A percentile compares a stretch with the other conserved stretches of the same genome.
phyloP scores from a whole-genome alignment of 441 rosid species.

The Populus hybrid region DNA sequence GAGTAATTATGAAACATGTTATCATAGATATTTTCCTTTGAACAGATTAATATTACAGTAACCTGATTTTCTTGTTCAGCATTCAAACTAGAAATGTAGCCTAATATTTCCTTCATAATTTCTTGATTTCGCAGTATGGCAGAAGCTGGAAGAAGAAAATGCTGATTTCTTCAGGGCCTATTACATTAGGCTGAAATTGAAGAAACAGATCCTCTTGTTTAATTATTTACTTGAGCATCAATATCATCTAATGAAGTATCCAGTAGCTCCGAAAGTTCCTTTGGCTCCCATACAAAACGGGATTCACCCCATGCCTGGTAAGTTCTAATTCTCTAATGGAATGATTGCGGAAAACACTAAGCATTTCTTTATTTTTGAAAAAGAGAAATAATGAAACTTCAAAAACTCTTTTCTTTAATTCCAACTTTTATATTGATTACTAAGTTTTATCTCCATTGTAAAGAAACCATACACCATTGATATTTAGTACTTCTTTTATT shows the following conservation, averaged over 20 bases:
- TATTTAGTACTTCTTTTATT: background rate
- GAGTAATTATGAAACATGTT: background rate
- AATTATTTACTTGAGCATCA: slow-evolving; percentile 93
- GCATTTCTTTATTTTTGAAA: background rate
- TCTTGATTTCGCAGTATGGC: slow-evolving; percentile 72
- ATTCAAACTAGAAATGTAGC: background rate
- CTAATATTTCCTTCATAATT: background rate
- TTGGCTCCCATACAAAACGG: slow-evolving; percentile 86
- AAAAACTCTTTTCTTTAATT: background rate
- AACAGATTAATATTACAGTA: background rate
- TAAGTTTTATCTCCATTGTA: background rate
- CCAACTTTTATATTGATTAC: background rate
- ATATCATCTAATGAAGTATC: slow-evolving; percentile 86
- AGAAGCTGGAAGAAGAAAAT: slow-evolving; percentile 98
- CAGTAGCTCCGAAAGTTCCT: slow-evolving; percentile 74
- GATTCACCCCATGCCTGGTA: slow-evolving; percentile 89
- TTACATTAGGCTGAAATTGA: slow-evolving; percentile 84
- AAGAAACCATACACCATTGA: background rate
- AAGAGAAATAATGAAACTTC: background rate
- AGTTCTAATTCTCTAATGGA: slow-evolving; percentile 23
- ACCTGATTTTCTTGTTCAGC: slow-evolving; percentile 6
- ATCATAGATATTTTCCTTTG: background rate
- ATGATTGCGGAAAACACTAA: slow-evolving; percentile 12
- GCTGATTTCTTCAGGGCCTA: slow-evolving; percentile 93
- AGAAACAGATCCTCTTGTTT: slow-evolving; percentile 84